phyloP scores from a whole-genome alignment of 805 yeast genomes.

The Candida ascalaphidarum region DNA sequence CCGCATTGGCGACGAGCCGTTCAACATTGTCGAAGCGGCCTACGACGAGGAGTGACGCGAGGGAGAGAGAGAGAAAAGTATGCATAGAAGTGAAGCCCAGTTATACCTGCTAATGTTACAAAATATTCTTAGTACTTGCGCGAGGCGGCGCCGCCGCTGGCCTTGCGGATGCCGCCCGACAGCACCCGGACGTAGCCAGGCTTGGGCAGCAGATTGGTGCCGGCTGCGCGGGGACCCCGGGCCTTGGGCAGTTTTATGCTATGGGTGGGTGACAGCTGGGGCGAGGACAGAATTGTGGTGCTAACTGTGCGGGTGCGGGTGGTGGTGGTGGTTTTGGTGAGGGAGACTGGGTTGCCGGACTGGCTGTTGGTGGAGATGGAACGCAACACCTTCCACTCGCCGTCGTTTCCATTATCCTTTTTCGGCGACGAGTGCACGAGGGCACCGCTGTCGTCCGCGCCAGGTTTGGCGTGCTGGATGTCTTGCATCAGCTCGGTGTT shows the following conservation, averaged over 20 bases:
- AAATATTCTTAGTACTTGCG: too few relatives aligned
- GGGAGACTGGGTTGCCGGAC: constrained; percentile 23
- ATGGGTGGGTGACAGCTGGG: constrained; percentile 18
- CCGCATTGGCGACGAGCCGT: constrained; percentile 26
- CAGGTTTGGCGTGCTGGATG: constrained; percentile 6
- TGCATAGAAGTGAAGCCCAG: too few relatives aligned
- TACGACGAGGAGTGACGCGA: constrained; percentile 16
- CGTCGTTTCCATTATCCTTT: constrained; percentile 11
- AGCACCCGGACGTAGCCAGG: constrained; percentile 15
- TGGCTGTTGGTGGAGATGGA: constrained; percentile 25
- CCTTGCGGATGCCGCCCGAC: constrained; percentile 14
- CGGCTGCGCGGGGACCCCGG: constrained; percentile 8
- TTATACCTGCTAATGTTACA: too few relatives aligned
- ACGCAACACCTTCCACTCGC: constrained; percentile 33
- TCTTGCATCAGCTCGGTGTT: constrained; percentile 14
- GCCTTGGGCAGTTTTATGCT: constrained; percentile 16
- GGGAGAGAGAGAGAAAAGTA: neutral
- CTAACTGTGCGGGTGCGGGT: constrained; percentile 45
- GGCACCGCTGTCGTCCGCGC: constrained; percentile 8
- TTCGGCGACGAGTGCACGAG: constrained; percentile 12
- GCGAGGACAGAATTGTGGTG: constrained; percentile 25
- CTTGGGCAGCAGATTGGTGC: constrained; percentile 10
- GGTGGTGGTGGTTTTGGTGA: constrained; percentile 36
- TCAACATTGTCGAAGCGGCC: constrained; percentile 24
- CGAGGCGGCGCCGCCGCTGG: constrained; percentile 9